Evolutionary conservation across 805 yeast species (phyloP), one percentile per base, ranked within the genome.

Genomic region (Candida sphagnicola): DNA sequence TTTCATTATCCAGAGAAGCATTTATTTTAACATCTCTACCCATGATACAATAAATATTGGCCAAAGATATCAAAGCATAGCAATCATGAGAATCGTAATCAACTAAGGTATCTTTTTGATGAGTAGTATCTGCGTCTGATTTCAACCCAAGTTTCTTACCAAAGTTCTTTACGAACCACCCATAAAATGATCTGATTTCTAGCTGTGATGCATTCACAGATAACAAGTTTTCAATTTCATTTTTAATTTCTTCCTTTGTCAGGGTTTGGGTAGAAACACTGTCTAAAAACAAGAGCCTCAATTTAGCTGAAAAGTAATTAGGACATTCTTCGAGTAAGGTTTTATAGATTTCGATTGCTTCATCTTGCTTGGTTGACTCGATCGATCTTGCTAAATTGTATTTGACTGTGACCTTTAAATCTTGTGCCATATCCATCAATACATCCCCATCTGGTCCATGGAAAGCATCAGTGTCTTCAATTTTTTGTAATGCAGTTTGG

Each of bases 161-260:
- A 53, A 73, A 73, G 43, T 75, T 77, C 43, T 75, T 74, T 48
- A 89, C 66, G 53, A 78, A 87, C 97, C 98, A 93, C 23, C 95
- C 93, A 57, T 85, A 87, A 49, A 93, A 85, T 0, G 98, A 84
- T 45, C 99, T 80, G 2, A 87, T 80, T 56, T 90, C 96, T 43
- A 88, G 63, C 53, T 87, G 77, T 8, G 78, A 75, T 1, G 78
- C 72, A 43, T 77, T 70, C 11, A 69, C 60, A 3, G 64, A 60
- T 36, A 91, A 60, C 4, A 93, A 62, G 2, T 65, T 53, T 30
- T 75, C 70, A 42, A 87, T 66, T 44, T 80, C 82, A 4, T 70
- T 56, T 34, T 72, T 77, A 5, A 82, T 66, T 18, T 71, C 70
- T 18, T 68, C 67, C 37, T 74, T 70, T 10, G 59, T 43, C 2